Evolutionary conservation across 1,139 yeast genomes (phyloP).

Genomic region (Saccharomyces hybrid): DNA sequence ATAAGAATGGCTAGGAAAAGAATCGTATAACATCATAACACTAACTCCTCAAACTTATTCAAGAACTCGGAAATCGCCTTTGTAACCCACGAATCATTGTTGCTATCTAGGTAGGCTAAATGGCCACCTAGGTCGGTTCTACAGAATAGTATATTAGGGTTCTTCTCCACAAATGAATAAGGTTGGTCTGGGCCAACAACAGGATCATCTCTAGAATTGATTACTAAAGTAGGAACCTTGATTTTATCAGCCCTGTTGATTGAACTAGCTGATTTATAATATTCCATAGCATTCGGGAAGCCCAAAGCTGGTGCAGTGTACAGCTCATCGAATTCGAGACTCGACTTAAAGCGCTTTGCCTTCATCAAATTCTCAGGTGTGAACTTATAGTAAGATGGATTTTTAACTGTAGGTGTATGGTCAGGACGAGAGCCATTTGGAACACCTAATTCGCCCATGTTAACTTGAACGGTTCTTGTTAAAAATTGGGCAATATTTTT

Average conservation of each 20-base stretch:
- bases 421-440: constrained; percentile 25
- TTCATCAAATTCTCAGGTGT: constrained; percentile 34
- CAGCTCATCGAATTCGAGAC: constrained; percentile 57
- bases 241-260: constrained; percentile 48
- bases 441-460: constrained; percentile 45
- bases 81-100: constrained; percentile 69
- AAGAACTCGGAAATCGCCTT: constrained; percentile 57
- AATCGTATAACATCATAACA: constrained; percentile 16
- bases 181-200: constrained; percentile 67
- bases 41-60: constrained; percentile 41
- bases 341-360: constrained; percentile 33
- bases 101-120: constrained; percentile 51
- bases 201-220: constrained; percentile 80
- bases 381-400: constrained; percentile 28
- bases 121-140: constrained; percentile 86
- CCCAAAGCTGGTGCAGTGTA: constrained; percentile 74
- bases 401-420: constrained; percentile 32
- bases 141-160: constrained; percentile 62
- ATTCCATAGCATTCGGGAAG: constrained; percentile 59
- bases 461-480: constrained; percentile 53
- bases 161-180: constrained; percentile 46
- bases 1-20: neutral
- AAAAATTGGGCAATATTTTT: constrained; percentile 63
- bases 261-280: constrained; percentile 66
- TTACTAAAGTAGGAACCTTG: constrained; percentile 58